Conservation (phyloP, 108 stramenopile genomes). For the Stephanodiscus triporus region DNA sequence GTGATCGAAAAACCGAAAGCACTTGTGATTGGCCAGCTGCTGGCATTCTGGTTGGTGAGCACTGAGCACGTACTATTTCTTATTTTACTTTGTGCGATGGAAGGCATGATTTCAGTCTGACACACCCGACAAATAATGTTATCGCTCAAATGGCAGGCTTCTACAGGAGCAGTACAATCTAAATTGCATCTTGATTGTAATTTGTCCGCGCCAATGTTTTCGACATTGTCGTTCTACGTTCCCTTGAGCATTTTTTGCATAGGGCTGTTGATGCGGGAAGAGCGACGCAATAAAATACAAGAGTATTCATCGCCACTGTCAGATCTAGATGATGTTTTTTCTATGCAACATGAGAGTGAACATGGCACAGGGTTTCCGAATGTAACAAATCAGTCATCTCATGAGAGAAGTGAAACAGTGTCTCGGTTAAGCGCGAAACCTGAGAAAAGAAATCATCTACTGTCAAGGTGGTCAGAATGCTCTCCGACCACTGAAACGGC, state of each 20-base stretch:
- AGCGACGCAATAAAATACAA: neutral
- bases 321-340: neutral
- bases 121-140: neutral
- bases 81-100: neutral
- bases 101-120: neutral
- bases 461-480: slow-evolving; percentile 18
- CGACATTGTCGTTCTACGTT: slow-evolving; percentile 60
- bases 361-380: neutral
- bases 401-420: too few relatives aligned
- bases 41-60: slow-evolving; percentile 41
- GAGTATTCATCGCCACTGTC: neutral
- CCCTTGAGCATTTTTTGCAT: slow-evolving; percentile 37
- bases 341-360: neutral
- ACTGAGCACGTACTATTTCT: neutral
- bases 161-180: slow-evolving; percentile 53
- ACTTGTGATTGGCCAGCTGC: slow-evolving; percentile 37
- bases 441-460: slow-evolving; percentile 18
- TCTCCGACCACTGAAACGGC: neutral
- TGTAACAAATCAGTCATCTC: neutral
- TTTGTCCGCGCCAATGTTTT: slow-evolving; percentile 67
- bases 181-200: slow-evolving; percentile 66
- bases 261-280: slow-evolving; percentile 20
- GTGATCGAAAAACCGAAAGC: slow-evolving; percentile 30
- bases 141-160: slow-evolving; percentile 13
- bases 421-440: slow-evolving; percentile 15